These are phyloP conservation scores for Amesomyces nigricolor DNA, from an alignment of 2,329 filamentous ascomycete genomes.

Conservation along the genomic window DNA sequence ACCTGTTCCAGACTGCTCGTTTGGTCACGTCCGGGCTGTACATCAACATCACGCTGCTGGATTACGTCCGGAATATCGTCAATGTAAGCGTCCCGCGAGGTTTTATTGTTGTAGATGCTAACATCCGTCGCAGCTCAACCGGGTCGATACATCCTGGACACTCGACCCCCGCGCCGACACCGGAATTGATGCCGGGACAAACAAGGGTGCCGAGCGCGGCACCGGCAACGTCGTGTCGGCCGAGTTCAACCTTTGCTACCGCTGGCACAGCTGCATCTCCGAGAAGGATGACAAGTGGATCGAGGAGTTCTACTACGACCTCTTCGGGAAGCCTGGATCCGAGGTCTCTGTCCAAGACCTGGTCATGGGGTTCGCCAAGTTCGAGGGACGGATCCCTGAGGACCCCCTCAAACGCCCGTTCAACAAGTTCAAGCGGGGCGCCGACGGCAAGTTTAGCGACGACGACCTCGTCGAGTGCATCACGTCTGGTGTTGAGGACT, in stretches of 20 bases:
- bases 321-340: conserved; percentile 56
- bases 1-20: conserved; percentile 72
- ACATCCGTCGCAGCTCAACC: conserved; percentile 43
- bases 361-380: conserved; percentile 55
- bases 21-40: conserved; percentile 71
- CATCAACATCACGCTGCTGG: conserved; percentile 70
- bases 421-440: conserved; percentile 56
- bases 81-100: conserved; percentile 12
- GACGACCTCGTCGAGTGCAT: conserved; percentile 71
- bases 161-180: conserved; percentile 70
- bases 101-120: neutral
- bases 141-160: conserved; percentile 71
- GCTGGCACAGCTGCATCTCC: conserved; percentile 77
- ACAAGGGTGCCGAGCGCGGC: conserved; percentile 58
- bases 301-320: conserved; percentile 57
- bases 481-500: conserved; percentile 65
- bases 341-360: conserved; percentile 57
- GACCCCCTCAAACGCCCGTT: conserved; percentile 68
- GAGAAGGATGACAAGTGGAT: conserved; percentile 77
- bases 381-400: conserved; percentile 53
- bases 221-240: conserved; percentile 79
- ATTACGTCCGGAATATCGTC: conserved; percentile 64
- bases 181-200: conserved; percentile 48
- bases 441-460: conserved; percentile 66
- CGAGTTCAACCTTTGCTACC: conserved; percentile 84